Base-by-base conservation (phyloP, 345 rosid genomes). In the Clarkia xantiana region DNA sequence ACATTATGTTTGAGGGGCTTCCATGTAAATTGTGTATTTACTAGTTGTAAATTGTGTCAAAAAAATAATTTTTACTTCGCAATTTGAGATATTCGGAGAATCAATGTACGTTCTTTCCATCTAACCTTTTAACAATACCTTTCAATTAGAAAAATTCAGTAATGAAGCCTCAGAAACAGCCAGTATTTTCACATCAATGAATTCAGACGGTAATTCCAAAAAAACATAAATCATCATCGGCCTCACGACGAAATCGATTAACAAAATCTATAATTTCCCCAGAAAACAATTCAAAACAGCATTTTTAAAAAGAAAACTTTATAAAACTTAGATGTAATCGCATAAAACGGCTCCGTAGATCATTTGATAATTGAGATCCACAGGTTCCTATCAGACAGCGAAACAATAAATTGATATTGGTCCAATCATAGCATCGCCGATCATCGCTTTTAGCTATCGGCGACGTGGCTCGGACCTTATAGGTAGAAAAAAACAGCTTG, bases 151-250 rank as follows among this genome's bases (percentile, higher is more conserved):
- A 45, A 82, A 73, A n/a, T 82, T 94, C 15, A 83, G n/a, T n/a
- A 79, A 9, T 2, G 71, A 70, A 68, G 76, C 82, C 82, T 76
- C 82, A 73, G 82, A 65, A 7, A 49, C 41, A 72, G 73, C 71
- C 71, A 63, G 74, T 51, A 52, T 54, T 41, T 64, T 67, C 39
- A 62, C 82, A 70, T 70, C 82, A 76, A 59, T 25, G 49, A 52
- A 50, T 62, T 82, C 86, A 86, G 94, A 36, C 86, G 94, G 94
- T 86, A 86, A 86, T 86, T 80, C 88, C 87, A 83, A 75, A 70
- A 40, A 45, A 51, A 63, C 44, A 42, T 19, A 11, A 23, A 59
- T 67, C 82, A 45, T 77, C 82, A 77, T 45, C 12, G 74, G 82
- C 82, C 58, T 56, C 75, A 52, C 18, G 36, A 7, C 9, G 25